Percentiles rank a stretch among this genome's conserved stretches.
Conservation (phyloP, 2,329 filamentous ascomycete genomes). For the Phyllosticta citrichinensis region DNA sequence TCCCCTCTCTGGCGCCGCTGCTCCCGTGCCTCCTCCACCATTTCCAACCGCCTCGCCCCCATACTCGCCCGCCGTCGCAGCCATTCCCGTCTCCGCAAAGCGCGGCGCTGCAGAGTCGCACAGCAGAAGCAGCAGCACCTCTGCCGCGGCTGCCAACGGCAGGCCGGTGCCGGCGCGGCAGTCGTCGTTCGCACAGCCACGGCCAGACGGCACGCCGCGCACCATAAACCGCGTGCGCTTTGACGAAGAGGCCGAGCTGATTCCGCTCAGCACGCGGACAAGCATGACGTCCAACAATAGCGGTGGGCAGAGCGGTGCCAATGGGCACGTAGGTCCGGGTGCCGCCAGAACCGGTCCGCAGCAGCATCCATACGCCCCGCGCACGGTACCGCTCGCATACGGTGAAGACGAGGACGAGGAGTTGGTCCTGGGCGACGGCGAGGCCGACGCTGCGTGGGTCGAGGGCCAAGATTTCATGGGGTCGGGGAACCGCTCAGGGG, state of each 20-base stretch:
- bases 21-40: not conserved
- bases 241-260: conserved; percentile 34
- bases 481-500: not conserved
- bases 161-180: conserved; percentile 21
- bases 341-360: not conserved
- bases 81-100: conserved; percentile 3
- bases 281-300: not conserved
- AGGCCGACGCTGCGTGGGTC: conserved; percentile 30
- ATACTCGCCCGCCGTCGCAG: not conserved
- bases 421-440: conserved; percentile 20
- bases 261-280: conserved; percentile 7
- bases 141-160: not conserved
- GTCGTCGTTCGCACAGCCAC: conserved; percentile 37
- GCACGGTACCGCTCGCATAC: not conserved
- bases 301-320: not conserved
- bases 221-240: conserved; percentile 69
- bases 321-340: not conserved
- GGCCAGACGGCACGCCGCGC: conserved; percentile 44
- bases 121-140: not conserved
- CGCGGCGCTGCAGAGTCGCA: conserved; percentile 1
- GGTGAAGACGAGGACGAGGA: conserved; percentile 14
- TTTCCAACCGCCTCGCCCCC: not conserved
- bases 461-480: conserved; percentile 53
- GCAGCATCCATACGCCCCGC: conserved; percentile 8
- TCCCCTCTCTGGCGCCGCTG: not conserved